Evolutionary conservation across 177 flowering plant species (phyloP).

Genomic region (Telopea speciosissima): DNA sequence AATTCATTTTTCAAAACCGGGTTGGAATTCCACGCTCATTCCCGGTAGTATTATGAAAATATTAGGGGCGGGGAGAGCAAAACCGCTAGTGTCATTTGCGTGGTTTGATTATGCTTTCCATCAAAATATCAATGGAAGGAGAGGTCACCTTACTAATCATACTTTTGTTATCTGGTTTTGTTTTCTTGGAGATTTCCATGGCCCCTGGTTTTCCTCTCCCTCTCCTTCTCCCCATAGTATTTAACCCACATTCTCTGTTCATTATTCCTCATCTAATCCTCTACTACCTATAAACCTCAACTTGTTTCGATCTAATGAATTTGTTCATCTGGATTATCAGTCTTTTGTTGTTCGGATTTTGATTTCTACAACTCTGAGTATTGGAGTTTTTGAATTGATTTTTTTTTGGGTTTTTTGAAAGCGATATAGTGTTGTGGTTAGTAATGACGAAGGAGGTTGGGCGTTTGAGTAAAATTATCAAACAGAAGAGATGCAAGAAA

Average conservation of each 20-base stretch:
- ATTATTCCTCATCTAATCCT: not conserved
- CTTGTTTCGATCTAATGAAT: too few species aligned
- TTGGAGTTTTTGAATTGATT: not conserved
- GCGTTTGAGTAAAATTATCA: slow-evolving; percentile 13
- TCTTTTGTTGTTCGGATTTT: too few species aligned
- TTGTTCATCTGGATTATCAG: too few species aligned
- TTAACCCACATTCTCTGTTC: not conserved
- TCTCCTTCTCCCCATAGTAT: not conserved
- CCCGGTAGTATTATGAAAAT: slow-evolving; percentile 16
- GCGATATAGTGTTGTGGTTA: too few species aligned
- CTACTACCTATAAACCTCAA: not conserved
- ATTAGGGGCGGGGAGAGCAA: slow-evolving; percentile 27
- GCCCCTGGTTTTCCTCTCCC: slow-evolving; percentile 44
- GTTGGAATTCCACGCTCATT: too few species aligned
- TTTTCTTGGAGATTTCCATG: slow-evolving; percentile 2
- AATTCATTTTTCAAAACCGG: too few species aligned
- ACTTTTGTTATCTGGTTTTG: slow-evolving; percentile 6
- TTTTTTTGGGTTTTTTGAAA: too few species aligned
- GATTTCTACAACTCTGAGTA: not conserved
- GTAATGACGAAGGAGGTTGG: slow-evolving; percentile 27
- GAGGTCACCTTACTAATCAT: too few species aligned
- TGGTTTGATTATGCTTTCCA: too few species aligned
- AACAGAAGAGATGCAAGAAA: slow-evolving; percentile 25
- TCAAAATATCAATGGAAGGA: too few species aligned
- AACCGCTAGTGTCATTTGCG: not conserved